Evolutionary conservation across 768 basidiomycete species (phyloP).

Genomic region (Russula sp.): DNA sequence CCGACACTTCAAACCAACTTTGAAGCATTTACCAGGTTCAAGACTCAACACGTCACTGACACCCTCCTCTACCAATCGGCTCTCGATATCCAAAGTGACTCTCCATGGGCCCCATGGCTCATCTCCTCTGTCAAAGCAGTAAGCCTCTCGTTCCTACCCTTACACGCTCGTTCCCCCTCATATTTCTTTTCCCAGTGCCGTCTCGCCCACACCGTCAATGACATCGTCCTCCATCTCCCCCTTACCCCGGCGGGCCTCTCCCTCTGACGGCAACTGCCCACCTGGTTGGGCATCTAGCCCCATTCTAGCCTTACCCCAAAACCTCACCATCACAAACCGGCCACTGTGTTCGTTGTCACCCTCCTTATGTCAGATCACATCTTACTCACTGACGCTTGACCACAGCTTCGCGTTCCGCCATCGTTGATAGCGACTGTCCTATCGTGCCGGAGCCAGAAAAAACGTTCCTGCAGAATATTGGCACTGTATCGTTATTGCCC

Average conservation of each 20-base stretch:
- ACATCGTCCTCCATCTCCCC: conserved; percentile 58
- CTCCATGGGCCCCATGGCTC: conserved; percentile 57
- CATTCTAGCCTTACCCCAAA: conserved; percentile 35
- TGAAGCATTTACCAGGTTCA: conserved; percentile 39
- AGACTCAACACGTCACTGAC: conserved; percentile 38
- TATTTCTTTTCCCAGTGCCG: conserved; percentile 55
- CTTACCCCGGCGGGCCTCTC: conserved; percentile 44
- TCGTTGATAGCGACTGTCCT: conserved; percentile 60
- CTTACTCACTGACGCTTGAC: conserved; percentile 39
- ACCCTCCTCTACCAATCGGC: conserved; percentile 72
- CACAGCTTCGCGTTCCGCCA: conserved; percentile 64
- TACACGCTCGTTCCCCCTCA: conserved; percentile 7
- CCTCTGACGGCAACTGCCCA: conserved; percentile 69
- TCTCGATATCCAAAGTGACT: conserved; percentile 46
- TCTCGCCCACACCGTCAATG: conserved; percentile 50
- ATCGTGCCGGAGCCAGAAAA: conserved; percentile 64
- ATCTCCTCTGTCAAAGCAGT: conserved; percentile 63
- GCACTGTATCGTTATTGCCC: conserved; percentile 67
- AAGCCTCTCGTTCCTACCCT: conserved; percentile 28
- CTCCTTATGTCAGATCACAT: conserved; percentile 15
- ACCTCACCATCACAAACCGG: conserved; percentile 52
- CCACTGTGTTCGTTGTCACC: conserved; percentile 52
- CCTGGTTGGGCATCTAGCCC: conserved; percentile 11
- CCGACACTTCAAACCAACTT: conserved; percentile 49
- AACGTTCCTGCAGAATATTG: conserved; percentile 84